These are phyloP conservation scores for Globisporangium emineosum DNA, from an alignment of 352 stramenopile genomes.

Conservation along the genomic window DNA sequence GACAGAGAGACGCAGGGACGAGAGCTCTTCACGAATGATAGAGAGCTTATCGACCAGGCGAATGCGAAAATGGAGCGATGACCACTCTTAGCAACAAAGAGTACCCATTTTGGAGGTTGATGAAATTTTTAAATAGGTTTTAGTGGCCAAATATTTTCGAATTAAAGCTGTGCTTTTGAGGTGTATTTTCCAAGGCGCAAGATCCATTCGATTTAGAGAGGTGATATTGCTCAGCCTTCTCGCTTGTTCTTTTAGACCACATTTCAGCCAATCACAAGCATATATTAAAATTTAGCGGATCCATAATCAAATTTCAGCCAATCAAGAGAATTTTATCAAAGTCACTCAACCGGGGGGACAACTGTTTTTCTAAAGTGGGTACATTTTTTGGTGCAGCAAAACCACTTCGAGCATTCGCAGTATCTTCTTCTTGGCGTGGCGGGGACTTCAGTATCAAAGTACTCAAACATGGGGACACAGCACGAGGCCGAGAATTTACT, in stretches of 20 bases:
- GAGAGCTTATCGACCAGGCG: not conserved
- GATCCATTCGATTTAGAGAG: not conserved
- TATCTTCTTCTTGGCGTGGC: not conserved
- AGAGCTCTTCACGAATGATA: not conserved
- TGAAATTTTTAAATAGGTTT: not conserved
- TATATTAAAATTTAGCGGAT: not conserved
- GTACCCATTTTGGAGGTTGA: not conserved
- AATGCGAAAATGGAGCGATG: not conserved
- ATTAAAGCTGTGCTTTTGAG: not conserved
- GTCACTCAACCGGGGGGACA: not conserved
- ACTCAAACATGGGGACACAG: too few relatives aligned
- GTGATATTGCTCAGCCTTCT: not conserved
- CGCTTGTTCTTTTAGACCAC: not conserved
- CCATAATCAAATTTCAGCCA: not conserved
- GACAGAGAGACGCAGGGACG: not conserved
- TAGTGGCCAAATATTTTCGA: not conserved
- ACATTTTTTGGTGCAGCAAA: not conserved
- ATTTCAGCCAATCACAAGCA: not conserved
- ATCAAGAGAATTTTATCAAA: not conserved
- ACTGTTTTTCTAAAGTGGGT: not conserved
- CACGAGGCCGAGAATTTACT: too few relatives aligned
- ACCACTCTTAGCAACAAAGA: not conserved
- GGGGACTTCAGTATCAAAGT: too few relatives aligned
- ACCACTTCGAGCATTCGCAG: not conserved
- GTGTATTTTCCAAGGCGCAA: not conserved